Base-by-base conservation (phyloP, 805 yeast genomes). In the Wickerhamiella sergipiensis region DNA sequence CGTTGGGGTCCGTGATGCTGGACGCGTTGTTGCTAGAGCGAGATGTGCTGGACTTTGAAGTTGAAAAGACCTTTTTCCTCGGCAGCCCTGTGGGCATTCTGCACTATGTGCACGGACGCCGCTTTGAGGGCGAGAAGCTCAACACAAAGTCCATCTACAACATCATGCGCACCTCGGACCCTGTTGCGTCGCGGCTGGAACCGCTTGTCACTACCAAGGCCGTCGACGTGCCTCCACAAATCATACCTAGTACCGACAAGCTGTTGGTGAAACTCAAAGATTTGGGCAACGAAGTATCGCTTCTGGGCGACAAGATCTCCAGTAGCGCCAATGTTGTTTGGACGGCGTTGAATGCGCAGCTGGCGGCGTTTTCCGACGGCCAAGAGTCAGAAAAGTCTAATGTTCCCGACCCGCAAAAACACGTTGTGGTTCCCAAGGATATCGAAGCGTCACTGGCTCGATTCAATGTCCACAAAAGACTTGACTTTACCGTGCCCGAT, bases 81-180 rank as follows among this genome's bases (percentile, higher is more conserved):
- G 98, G 97, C 0, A 86, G 95, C 1, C 98, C 97, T 0, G 76
- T 85, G 36, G 97, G 96, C 1, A 79, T 87, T 19, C 84, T 89
- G 66, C 83, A 84, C 64, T 69, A 90, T 31, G 75, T 92, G 42
- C 80, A 79, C 56, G 76, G 81, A 45, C 75, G 74, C 67, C 70
- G 19, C 50, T 61, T 43, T 48, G 50, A 46, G 40, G 51, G 48
- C 46, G 40, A 48, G 22, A 40, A 40, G 22, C 51, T 55, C 26
- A 74, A 73, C 31, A 81, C 83, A 55, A 64, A 68, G 6, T 78
- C 81, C 56, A 64, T 84, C 43, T 92, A 83, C 68, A 90, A 90
- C 61, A 67, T 92, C 6, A 87, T 84, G 68, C 95, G 90, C 58
- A 85, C 90, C 0, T 82, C 94, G 56, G 98, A 90, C 62, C 95